A percentile compares a stretch with the other conserved stretches of the same genome.
phyloP scores from a whole-genome alignment of 768 basidiomycete genomes.

The Russula emetica region DNA sequence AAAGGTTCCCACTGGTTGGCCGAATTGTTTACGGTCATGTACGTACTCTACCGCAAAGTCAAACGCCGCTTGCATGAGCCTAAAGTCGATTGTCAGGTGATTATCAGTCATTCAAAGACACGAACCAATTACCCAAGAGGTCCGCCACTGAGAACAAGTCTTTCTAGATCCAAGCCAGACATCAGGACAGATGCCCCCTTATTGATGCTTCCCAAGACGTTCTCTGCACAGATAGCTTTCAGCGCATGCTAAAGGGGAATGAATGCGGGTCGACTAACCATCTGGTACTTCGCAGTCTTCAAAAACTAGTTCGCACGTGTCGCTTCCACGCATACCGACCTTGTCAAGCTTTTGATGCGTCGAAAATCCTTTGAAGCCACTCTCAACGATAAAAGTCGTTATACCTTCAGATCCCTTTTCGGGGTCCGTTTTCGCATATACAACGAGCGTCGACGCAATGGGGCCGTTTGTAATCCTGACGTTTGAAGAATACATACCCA shows the following conservation, averaged over 20 bases:
- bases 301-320: conserved; percentile 91
- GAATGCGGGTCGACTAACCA: conserved; percentile 43
- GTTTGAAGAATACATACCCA: conserved; percentile 2
- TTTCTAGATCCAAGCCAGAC: conserved; percentile 90
- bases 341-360: conserved; percentile 91
- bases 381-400: conserved; percentile 88
- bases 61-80: conserved; percentile 91
- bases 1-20: conserved; percentile 81
- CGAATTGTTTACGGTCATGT: conserved; percentile 93
- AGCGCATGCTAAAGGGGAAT: conserved; percentile 12
- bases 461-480: conserved; percentile 94
- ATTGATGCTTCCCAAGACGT: conserved; percentile 76
- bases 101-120: background rate
- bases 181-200: conserved; percentile 85
- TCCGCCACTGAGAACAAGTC: conserved; percentile 87
- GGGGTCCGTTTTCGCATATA: conserved; percentile 87
- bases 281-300: conserved; percentile 87
- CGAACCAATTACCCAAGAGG: conserved; percentile 65
- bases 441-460: conserved; percentile 81
- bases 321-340: conserved; percentile 93
- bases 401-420: conserved; percentile 80
- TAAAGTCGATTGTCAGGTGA: conserved; percentile 31
- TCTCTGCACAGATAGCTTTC: conserved; percentile 45
- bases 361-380: conserved; percentile 76
- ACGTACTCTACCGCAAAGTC: conserved; percentile 84